Percentiles rank a stretch among this genome's conserved stretches.
Evolutionary conservation across 2,329 filamentous ascomycete genomes (phyloP).

Genomic region (Aquanectria penicillioides): DNA sequence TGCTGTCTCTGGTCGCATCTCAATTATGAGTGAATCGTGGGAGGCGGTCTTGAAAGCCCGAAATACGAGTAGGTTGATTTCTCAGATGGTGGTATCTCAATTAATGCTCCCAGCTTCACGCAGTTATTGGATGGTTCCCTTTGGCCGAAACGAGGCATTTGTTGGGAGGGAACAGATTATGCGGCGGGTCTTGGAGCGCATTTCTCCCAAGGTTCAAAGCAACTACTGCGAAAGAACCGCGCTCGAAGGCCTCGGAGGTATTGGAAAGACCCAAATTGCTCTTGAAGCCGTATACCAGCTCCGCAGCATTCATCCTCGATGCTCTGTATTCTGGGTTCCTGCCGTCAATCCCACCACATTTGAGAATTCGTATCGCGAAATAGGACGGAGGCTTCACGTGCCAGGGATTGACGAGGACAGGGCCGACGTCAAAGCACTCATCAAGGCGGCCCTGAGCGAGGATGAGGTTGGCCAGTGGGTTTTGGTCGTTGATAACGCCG

Average conservation of each 20-base stretch:
- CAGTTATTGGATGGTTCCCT: slow-evolving; percentile 30
- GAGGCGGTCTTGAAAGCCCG: too few relatives aligned
- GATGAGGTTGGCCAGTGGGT: slow-evolving; percentile 50
- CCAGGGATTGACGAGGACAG: slow-evolving; percentile 45
- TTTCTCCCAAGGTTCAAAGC: background rate
- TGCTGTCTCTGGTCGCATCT: too few relatives aligned
- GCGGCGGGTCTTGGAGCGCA: slow-evolving; percentile 10
- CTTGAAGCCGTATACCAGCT: slow-evolving; percentile 47
- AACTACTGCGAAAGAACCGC: slow-evolving; percentile 6
- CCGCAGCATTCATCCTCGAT: slow-evolving; percentile 37
- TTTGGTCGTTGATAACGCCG: slow-evolving; percentile 57
- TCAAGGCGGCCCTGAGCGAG: slow-evolving; percentile 47
- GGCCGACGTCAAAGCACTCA: slow-evolving; percentile 47
- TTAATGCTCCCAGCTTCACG: too few relatives aligned
- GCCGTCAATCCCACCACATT: slow-evolving; percentile 42
- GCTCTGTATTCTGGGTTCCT: slow-evolving; percentile 55
- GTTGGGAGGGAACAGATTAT: slow-evolving; percentile 32
- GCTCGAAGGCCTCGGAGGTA: slow-evolving; percentile 46
- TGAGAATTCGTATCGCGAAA: slow-evolving; percentile 47
- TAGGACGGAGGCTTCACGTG: slow-evolving; percentile 43
- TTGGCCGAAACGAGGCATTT: slow-evolving; percentile 40
- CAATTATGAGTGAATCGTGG: too few relatives aligned
- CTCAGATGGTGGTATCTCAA: too few relatives aligned
- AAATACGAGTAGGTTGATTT: too few relatives aligned
- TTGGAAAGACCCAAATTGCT: slow-evolving; percentile 53